Conservation (phyloP, 2,329 filamentous ascomycete species). For the Hymenoscyphus linearis region DNA sequence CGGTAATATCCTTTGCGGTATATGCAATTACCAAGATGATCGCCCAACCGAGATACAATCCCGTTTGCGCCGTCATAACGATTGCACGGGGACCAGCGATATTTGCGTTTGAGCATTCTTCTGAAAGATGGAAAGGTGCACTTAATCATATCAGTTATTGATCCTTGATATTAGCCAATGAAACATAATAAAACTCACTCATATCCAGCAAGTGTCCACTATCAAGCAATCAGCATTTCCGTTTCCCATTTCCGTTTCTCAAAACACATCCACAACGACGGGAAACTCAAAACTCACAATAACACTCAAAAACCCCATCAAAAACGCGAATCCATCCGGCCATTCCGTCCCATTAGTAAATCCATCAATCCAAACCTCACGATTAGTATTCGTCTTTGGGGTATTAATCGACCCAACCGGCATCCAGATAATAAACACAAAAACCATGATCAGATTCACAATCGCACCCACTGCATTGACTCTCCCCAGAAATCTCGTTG, state of each 20-base stretch:
- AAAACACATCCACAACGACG: too few relatives aligned
- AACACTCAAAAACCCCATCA: slow-evolving; percentile 60
- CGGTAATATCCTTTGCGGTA: slow-evolving; percentile 59
- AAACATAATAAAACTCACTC: slow-evolving; percentile 52
- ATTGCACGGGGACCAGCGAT: slow-evolving; percentile 61
- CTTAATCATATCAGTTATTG: slow-evolving; percentile 22
- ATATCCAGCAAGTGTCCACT: slow-evolving; percentile 7
- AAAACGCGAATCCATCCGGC: slow-evolving; percentile 51
- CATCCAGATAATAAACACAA: slow-evolving; percentile 33
- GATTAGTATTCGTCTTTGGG: slow-evolving; percentile 9
- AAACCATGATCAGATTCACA: slow-evolving; percentile 29
- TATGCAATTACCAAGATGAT: slow-evolving; percentile 63
- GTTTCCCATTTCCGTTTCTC: background rate
- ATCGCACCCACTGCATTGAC: slow-evolving; percentile 17
- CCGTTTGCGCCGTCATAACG: slow-evolving; percentile 54
- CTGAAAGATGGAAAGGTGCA: slow-evolving; percentile 58
- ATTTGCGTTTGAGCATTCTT: slow-evolving; percentile 64
- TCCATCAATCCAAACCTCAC: slow-evolving; percentile 10
- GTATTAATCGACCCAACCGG: slow-evolving; percentile 12
- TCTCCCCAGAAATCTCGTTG: slow-evolving; percentile 27
- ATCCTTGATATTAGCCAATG: background rate
- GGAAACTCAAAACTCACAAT: slow-evolving; percentile 32
- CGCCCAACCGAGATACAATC: slow-evolving; percentile 56
- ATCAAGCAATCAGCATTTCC: background rate
- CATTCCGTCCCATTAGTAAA: slow-evolving; percentile 55